Evolutionary conservation across 2,329 filamentous ascomycete species (phyloP).

Genomic region (Fusarium heterosporum): DNA sequence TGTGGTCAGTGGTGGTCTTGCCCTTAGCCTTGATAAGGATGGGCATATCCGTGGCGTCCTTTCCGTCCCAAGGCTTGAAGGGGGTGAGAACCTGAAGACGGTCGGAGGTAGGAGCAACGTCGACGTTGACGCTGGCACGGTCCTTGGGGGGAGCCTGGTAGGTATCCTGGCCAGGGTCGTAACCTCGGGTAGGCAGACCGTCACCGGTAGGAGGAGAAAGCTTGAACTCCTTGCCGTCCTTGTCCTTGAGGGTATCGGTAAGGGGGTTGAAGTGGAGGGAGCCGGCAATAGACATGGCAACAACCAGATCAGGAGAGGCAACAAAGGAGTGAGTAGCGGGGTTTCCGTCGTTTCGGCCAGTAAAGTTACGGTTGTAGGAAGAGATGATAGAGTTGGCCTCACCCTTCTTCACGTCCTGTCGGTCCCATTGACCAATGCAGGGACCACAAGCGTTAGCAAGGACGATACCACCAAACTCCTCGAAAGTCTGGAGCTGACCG

Average conservation of each 20-base stretch:
- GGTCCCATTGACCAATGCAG: slow-evolving; percentile 96
- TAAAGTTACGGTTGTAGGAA: slow-evolving; percentile 99
- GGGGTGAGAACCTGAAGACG: slow-evolving; percentile 92
- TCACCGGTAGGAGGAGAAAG: slow-evolving; percentile 83
- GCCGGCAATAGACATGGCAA: slow-evolving; percentile 86
- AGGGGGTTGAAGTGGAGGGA: slow-evolving; percentile 94
- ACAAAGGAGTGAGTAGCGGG: slow-evolving; percentile 95
- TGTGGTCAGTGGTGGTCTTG: slow-evolving; percentile 99
- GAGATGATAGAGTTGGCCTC: slow-evolving; percentile 96
- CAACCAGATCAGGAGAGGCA: slow-evolving; percentile 88
- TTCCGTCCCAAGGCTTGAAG: slow-evolving; percentile 90
- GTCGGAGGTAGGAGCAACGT: slow-evolving; percentile 89
- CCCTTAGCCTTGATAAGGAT: slow-evolving; percentile 98
- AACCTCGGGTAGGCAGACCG: slow-evolving; percentile 83
- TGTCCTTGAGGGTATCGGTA: slow-evolving; percentile 90
- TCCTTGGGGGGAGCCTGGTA: slow-evolving; percentile 95
- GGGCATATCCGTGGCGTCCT: slow-evolving; percentile 84
- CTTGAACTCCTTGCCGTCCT: slow-evolving; percentile 96
- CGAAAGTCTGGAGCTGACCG: slow-evolving; percentile 86
- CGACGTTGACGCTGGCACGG: slow-evolving; percentile 77
- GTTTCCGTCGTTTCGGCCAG: slow-evolving; percentile 96
- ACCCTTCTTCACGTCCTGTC: slow-evolving; percentile 93
- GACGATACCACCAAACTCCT: slow-evolving; percentile 85
- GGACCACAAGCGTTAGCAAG: slow-evolving; percentile 96
- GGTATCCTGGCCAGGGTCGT: slow-evolving; percentile 91